Base-by-base conservation (phyloP, 768 basidiomycete genomes). In the Tulasnella sp. region DNA sequence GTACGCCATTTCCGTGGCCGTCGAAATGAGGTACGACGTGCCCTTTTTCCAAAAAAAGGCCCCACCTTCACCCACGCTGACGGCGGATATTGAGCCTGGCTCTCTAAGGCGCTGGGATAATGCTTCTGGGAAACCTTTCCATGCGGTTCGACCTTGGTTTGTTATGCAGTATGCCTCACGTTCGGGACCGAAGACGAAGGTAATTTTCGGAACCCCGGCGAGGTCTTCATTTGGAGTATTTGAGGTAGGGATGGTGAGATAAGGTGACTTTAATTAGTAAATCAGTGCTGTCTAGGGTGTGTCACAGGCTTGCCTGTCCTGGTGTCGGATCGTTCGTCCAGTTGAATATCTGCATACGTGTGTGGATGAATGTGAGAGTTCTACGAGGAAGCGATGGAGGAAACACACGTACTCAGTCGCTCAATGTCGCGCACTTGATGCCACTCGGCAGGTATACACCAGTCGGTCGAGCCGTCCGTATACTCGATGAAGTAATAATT, bases 151-250 rank as follows among this genome's bases (percentile, higher is more conserved):
- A 6, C 58, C 58, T 34, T 64, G 58, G 58, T 64, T 64, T 11
- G 58, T 64, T 9, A 72, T 72, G 71, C 71, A 72, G 71, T 72
- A 72, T n/a, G 49, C 40, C 17, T 45, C 71, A 12, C 49, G 40
- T 17, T 45, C 38, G 29, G 71, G 71, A 17, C 37, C 69, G 69
- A 71, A 71, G 42, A 36, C 69, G 42, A 71, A 71, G 38, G 38
- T 22, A 22, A 71, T 45, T n/a, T 71, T 71, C 29, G 37, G 69
- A 29, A 64, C 58, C 14, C 58, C 58, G 29, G 31, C 58, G 58
- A 64, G 58, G 58, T 64, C 58, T 64, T 2, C 8, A 17, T 45
- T 12, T 1, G 22, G 22, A n/a, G n/a, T n/a, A n/a, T n/a, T n/a
- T n/a, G n/a, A n/a, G n/a, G n/a, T n/a, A n/a, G n/a, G n/a, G n/a